Evolutionary conservation across 352 stramenopile genomes (phyloP).

Genomic region (Phytophthora aleatoria): DNA sequence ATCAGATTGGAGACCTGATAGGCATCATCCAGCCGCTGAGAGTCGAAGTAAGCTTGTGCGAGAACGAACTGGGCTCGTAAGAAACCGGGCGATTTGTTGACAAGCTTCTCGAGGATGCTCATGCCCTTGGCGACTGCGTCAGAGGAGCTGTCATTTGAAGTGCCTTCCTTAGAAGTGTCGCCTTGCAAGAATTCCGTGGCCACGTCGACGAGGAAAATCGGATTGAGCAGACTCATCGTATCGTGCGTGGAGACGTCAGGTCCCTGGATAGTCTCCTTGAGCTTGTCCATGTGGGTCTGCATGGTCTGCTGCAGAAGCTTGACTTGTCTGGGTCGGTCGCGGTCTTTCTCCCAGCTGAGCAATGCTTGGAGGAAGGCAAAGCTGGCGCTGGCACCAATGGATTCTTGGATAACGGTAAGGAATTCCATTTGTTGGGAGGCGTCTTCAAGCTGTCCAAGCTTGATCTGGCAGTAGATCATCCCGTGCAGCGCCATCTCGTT

Average conservation of each 20-base stretch:
- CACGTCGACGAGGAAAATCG: conserved; percentile 90
- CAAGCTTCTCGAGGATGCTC: conserved; percentile 78
- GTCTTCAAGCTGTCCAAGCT: conserved; percentile 86
- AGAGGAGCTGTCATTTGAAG: conserved; percentile 10
- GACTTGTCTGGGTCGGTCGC: conserved; percentile 68
- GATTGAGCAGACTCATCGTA: conserved; percentile 82
- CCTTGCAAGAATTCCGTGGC: conserved; percentile 77
- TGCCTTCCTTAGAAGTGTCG: conserved; percentile 30
- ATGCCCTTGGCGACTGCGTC: conserved; percentile 45
- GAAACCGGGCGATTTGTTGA: conserved; percentile 84
- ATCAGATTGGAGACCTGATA: conserved; percentile 76
- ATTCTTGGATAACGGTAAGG: conserved; percentile 90
- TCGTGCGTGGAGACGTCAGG: conserved; percentile 74
- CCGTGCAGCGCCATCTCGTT: conserved; percentile 90
- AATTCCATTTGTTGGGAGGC: conserved; percentile 93
- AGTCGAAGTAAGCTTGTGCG: conserved; percentile 79
- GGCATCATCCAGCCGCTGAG: conserved; percentile 75
- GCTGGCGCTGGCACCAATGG: conserved; percentile 71
- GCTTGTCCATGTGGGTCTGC: conserved; percentile 83
- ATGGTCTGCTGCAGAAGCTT: conserved; percentile 77
- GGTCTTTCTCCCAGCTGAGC: conserved; percentile 82
- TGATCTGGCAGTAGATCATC: conserved; percentile 93
- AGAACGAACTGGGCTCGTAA: conserved; percentile 85
- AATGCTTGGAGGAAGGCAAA: conserved; percentile 89
- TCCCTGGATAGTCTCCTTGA: conserved; percentile 68